Conservation (phyloP, 1,284 basidiomycete genomes). For the Papiliotrema terrestris region DNA sequence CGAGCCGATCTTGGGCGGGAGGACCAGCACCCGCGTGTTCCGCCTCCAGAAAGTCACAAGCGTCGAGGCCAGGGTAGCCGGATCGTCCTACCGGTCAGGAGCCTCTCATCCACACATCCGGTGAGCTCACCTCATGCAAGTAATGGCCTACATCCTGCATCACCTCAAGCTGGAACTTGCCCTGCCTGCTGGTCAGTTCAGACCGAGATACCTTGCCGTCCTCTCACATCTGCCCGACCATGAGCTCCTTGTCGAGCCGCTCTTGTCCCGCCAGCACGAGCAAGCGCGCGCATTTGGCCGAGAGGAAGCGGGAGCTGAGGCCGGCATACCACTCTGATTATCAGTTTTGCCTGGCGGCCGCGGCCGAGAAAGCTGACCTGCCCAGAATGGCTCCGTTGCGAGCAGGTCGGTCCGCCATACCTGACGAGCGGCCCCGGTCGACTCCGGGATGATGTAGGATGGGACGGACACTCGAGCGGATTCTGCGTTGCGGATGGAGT, state of each 20-base stretch:
- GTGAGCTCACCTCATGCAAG: constrained; percentile 73
- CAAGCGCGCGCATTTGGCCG: constrained; percentile 71
- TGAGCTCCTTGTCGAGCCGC: constrained; percentile 83
- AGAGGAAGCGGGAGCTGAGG: constrained; percentile 73
- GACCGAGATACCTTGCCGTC: background rate
- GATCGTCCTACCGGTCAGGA: constrained; percentile 65
- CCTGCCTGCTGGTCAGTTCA: constrained; percentile 53
- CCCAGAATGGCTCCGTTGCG: constrained; percentile 85
- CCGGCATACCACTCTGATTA: constrained; percentile 81
- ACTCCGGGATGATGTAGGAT: constrained; percentile 58
- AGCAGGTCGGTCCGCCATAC: constrained; percentile 81
- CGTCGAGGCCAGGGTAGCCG: constrained; percentile 69
- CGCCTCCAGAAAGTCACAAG: constrained; percentile 86
- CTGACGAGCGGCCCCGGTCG: constrained; percentile 20
- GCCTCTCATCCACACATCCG: background rate
- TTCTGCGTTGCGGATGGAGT: constrained; percentile 69
- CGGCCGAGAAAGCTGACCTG: constrained; percentile 67
- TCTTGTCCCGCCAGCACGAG: constrained; percentile 91
- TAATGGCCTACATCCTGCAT: constrained; percentile 86
- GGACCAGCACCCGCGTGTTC: constrained; percentile 69
- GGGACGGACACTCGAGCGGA: constrained; percentile 86
- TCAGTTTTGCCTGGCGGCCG: background rate
- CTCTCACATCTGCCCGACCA: constrained; percentile 92
- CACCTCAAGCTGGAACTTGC: constrained; percentile 92
- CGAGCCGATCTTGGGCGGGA: constrained; percentile 52